Base-by-base conservation (phyloP, 768 basidiomycete genomes). In the Termitomyces sp. region DNA sequence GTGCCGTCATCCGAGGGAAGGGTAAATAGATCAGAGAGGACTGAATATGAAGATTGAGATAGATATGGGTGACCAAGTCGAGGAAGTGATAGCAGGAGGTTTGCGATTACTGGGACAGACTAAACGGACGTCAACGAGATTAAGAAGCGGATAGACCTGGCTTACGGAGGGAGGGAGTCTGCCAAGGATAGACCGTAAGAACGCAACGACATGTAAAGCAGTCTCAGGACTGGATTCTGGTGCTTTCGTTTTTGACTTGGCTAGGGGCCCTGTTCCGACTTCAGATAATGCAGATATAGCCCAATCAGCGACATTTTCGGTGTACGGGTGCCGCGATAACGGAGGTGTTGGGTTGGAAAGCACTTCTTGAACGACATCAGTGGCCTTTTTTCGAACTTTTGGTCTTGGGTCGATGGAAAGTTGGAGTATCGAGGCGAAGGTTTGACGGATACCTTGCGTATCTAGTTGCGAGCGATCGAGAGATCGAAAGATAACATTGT, bases 331-430 rank as follows among this genome's bases (percentile, higher is more conserved):
- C 24, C 79, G 72, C 5, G 83, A 65, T 37, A 89, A 77, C 0
- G 96, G 96, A 4, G 85, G 77, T 3, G 92, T 90, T 9, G 94
- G 93, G 26, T 78, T 78, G 16, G 80, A 77, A 36, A 99, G 76
- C 4, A 94, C 79, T 63, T 91, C 88, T 64, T 80, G 82, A 33
- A 99, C 81, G 20, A 90, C 82, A 66, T 98, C 95, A 47, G 88
- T 87, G 24, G 95, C 94, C 67, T 88, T 85, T 71, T 83, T 94
- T 56, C 97, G 85, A 53, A 99, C 94, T 75, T 98, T 98, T 20
- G 97, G 97, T 51, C 97, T 77, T 4, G 87, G 81, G 73, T 99
- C 97, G 45, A 93, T 77, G 63, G 84, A 87, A 48, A 97, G 74
- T 49, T 91, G 88, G 42, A 98, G 75, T 54, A 97, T 77, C 37